These are phyloP conservation scores for Penicillium crystallinum DNA, from an alignment of 495 filamentous ascomycete genomes.

Conservation along the genomic window DNA sequence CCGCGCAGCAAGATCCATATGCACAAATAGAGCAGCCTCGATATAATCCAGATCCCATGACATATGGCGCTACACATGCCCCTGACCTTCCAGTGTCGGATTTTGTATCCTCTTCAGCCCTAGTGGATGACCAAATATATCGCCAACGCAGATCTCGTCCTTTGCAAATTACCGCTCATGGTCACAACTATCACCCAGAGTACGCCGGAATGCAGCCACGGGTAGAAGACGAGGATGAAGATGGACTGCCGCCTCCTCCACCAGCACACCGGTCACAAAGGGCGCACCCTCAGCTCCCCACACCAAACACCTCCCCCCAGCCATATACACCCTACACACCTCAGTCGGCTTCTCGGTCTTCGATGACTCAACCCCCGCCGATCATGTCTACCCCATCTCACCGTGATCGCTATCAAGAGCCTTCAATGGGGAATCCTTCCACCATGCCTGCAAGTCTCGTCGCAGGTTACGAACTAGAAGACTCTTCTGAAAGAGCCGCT, in stretches of 20 bases:
- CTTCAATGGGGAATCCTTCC: constrained; percentile 32
- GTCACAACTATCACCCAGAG: constrained; percentile 31
- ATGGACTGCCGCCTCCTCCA: constrained; percentile 44
- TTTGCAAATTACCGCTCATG: constrained; percentile 21
- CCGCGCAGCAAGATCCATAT: constrained; percentile 13
- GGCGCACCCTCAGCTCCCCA: constrained; percentile 22
- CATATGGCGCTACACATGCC: constrained; percentile 16
- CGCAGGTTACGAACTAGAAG: constrained; percentile 62
- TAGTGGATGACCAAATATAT: constrained; percentile 20
- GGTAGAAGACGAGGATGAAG: constrained; percentile 64
- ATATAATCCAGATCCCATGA: constrained; percentile 18
- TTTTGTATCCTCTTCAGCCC: constrained; percentile 11
- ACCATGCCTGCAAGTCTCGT: constrained; percentile 62
- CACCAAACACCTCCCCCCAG: constrained; percentile 23
- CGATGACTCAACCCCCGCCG: constrained; percentile 43
- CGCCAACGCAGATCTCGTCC: constrained; percentile 17
- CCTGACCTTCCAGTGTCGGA: constrained; percentile 11
- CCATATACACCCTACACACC: constrained; percentile 35
- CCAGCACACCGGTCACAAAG: constrained; percentile 42
- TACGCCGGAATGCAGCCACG: constrained; percentile 60
- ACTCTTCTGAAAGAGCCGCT: constrained; percentile 44
- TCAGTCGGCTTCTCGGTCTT: constrained; percentile 20
- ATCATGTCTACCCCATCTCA: constrained; percentile 1
- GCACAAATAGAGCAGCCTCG: constrained; percentile 15
- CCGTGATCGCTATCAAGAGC: constrained; percentile 3